phyloP scores from a whole-genome alignment of 2,329 filamentous ascomycete genomes.

The Cladophialophora exuberans region DNA sequence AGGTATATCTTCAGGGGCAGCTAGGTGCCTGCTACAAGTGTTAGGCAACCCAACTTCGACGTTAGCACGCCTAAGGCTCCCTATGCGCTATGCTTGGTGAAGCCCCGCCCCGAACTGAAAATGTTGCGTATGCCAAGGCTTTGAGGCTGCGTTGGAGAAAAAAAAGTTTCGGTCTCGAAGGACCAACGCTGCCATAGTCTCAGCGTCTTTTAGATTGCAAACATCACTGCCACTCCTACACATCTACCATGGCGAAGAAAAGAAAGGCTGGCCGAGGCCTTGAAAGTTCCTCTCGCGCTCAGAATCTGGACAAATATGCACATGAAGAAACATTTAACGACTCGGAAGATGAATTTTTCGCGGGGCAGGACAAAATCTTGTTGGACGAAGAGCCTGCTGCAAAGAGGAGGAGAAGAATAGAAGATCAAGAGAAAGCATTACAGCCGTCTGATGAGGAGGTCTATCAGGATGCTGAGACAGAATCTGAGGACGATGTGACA shows the following conservation, averaged over 20 bases:
- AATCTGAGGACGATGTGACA: slow-evolving; percentile 51
- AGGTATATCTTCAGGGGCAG: no score
- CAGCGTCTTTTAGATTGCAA: no score
- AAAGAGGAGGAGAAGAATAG: slow-evolving; percentile 73
- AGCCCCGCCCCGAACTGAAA: not conserved
- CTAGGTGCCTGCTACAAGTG: no score
- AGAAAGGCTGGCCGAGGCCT: slow-evolving; percentile 67
- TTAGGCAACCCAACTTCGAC: no score
- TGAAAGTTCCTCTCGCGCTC: not conserved
- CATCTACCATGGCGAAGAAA: slow-evolving; percentile 57
- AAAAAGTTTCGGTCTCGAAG: slow-evolving; percentile 21
- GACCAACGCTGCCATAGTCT: not conserved
- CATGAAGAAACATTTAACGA: slow-evolving; percentile 78
- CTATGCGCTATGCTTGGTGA: not conserved
- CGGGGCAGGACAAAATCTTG: slow-evolving; percentile 82
- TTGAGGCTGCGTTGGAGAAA: no score
- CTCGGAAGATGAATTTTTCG: slow-evolving; percentile 91
- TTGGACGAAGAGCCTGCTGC: slow-evolving; percentile 79
- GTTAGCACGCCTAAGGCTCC: no score
- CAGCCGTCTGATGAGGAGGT: slow-evolving; percentile 67
- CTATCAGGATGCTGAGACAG: slow-evolving; percentile 49
- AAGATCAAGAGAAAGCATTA: slow-evolving; percentile 63
- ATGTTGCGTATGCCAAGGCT: slow-evolving; percentile 19
- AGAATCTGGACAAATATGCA: slow-evolving; percentile 40
- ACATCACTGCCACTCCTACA: no score